Evolutionary conservation across 2,329 filamentous ascomycete genomes (phyloP).

Genomic region (Diaporthe batatas): DNA sequence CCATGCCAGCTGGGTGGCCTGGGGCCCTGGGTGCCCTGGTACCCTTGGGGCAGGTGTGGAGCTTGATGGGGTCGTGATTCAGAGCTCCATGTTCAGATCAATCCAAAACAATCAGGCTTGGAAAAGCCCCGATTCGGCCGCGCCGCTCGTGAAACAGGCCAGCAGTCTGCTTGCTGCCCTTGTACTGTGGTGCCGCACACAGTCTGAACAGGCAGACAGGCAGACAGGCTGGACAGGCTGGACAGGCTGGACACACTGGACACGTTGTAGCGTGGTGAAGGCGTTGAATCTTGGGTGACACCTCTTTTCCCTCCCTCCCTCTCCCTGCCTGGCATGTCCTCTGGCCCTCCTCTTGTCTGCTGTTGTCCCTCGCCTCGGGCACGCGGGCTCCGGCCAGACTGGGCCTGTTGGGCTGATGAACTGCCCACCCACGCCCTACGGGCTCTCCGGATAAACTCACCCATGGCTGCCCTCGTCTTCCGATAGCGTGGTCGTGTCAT

Average conservation of each 20-base stretch:
- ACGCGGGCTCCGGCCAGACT: slow-evolving; percentile 9
- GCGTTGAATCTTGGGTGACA: slow-evolving; percentile 6
- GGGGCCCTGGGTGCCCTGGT: neutral
- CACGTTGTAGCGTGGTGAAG: slow-evolving; percentile 13
- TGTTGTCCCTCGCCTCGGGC: slow-evolving; percentile 14
- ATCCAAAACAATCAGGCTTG: slow-evolving; percentile 33
- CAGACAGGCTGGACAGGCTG: neutral
- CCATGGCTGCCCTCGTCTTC: neutral
- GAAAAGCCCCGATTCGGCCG: slow-evolving; percentile 30
- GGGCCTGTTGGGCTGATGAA: slow-evolving; percentile 21
- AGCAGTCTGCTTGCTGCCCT: neutral
- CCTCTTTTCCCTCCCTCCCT: neutral
- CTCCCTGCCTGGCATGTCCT: neutral
- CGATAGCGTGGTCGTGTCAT: slow-evolving; percentile 13
- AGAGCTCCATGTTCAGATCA: slow-evolving; percentile 35
- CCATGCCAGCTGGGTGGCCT: slow-evolving; percentile 7
- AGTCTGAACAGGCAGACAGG: too few species aligned
- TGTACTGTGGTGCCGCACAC: neutral
- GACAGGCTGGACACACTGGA: slow-evolving; percentile 2
- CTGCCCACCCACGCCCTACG: slow-evolving; percentile 32
- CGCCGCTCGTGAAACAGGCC: slow-evolving; percentile 32
- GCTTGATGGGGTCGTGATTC: slow-evolving; percentile 30
- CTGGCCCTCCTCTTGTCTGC: slow-evolving; percentile 4
- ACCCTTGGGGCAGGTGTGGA: neutral
- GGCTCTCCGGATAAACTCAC: slow-evolving; percentile 35